phyloP scores from a whole-genome alignment of 352 stramenopile species.

The Aphanomyces invadans region DNA sequence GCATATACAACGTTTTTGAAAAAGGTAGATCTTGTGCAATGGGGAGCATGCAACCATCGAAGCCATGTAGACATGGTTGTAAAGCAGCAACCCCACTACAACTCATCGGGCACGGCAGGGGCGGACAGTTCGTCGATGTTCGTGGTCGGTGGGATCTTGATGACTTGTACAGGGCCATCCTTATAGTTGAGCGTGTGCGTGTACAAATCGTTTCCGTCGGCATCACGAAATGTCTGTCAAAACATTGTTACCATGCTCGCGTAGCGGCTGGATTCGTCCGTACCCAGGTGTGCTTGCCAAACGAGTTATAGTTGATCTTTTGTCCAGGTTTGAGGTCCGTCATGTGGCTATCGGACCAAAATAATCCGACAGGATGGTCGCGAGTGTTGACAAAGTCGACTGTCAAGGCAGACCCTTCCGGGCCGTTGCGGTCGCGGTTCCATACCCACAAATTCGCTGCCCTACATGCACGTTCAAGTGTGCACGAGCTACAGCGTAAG shows the following conservation, averaged over 20 bases:
- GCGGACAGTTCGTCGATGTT: slow-evolving; percentile 18
- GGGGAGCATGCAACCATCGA: too few species aligned
- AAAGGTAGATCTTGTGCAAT: too few species aligned
- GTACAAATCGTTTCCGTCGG: background rate
- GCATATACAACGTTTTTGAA: too few species aligned
- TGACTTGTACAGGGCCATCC: background rate
- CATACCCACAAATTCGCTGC: slow-evolving; percentile 85
- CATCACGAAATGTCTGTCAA: slow-evolving; percentile 19
- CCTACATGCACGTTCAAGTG: slow-evolving; percentile 42
- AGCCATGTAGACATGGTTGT: too few species aligned
- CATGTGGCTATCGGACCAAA: slow-evolving; percentile 36
- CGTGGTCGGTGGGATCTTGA: background rate
- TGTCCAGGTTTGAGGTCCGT: background rate
- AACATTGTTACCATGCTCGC: too few species aligned
- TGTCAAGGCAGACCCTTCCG: slow-evolving; percentile 33
- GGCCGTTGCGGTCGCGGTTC: slow-evolving; percentile 37
- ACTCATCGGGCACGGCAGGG: background rate
- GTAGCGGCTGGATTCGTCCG: background rate
- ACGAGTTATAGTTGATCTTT: slow-evolving; percentile 8
- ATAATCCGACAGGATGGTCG: slow-evolving; percentile 42
- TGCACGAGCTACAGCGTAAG: slow-evolving; percentile 46
- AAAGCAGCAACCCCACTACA: background rate
- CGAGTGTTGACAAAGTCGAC: slow-evolving; percentile 68
- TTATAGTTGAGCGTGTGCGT: slow-evolving; percentile 12
- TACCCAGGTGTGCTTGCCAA: slow-evolving; percentile 8